Evolutionary conservation across 2,329 filamentous ascomycete genomes (phyloP).

Genomic region (Calonectria hongkongensis): DNA sequence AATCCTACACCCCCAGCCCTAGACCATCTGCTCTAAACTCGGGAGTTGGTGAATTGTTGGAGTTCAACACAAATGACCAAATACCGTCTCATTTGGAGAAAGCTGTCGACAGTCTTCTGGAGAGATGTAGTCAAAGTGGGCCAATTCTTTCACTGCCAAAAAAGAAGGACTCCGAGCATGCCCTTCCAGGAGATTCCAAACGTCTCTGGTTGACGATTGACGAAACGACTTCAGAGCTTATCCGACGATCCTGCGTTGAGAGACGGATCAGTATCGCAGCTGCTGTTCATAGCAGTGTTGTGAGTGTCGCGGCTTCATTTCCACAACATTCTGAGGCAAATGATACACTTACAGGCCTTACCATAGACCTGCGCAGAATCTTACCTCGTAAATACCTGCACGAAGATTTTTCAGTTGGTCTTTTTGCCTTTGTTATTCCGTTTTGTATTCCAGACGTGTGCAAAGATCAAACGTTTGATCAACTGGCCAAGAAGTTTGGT

Average conservation of each 20-base stretch:
- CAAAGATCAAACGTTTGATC: not conserved
- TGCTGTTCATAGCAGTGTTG: not conserved
- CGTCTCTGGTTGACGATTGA: conserved; percentile 3
- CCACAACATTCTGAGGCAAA: not conserved
- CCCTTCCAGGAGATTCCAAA: not conserved
- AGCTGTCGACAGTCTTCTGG: not conserved
- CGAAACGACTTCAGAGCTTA: not conserved
- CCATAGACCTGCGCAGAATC: not conserved
- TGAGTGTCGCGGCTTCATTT: not conserved
- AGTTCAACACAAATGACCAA: not conserved
- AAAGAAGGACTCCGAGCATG: not conserved
- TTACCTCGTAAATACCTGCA: not conserved
- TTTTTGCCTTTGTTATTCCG: not conserved
- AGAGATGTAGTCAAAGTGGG: not conserved
- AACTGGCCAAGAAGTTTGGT: not conserved
- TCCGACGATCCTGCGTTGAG: not conserved
- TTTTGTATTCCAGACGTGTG: not conserved
- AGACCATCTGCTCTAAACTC: not conserved
- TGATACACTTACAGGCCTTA: not conserved
- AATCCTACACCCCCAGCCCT: not conserved
- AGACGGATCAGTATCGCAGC: not conserved
- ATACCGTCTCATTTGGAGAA: not conserved
- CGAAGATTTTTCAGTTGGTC: not conserved
- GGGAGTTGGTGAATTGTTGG: not conserved
- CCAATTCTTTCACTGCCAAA: not conserved